Evolutionary conservation across 139 green algal genomes (phyloP).

Genomic region (Volvox africanus): DNA sequence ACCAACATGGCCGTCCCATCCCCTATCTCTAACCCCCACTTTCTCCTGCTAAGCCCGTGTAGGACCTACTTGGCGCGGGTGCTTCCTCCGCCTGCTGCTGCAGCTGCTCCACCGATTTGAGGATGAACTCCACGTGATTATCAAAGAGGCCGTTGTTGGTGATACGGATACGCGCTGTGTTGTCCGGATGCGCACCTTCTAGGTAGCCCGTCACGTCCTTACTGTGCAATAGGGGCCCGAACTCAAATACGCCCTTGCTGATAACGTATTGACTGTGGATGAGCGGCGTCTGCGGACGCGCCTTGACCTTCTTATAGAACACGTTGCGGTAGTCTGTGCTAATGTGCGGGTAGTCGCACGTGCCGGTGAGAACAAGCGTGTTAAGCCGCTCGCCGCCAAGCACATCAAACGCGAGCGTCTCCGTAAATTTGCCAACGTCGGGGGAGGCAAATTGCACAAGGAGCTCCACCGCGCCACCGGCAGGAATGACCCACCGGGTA

Average conservation of each 20-base stretch:
- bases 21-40: neutral
- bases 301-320: slow-evolving; percentile 77
- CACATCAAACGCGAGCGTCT: slow-evolving; percentile 78
- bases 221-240: slow-evolving; percentile 78
- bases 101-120: slow-evolving; percentile 62
- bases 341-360: slow-evolving; percentile 83
- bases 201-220: slow-evolving; percentile 61
- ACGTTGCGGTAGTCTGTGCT: slow-evolving; percentile 74
- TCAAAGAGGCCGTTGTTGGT: slow-evolving; percentile 86
- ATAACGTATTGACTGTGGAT: slow-evolving; percentile 79
- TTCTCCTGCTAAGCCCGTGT: too few species aligned
- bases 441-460: slow-evolving; percentile 71
- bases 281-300: slow-evolving; percentile 59
- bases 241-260: slow-evolving; percentile 77
- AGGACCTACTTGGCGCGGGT: neutral
- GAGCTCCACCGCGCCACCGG: slow-evolving; percentile 60
- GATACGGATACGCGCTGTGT: slow-evolving; percentile 79
- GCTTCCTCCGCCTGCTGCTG: slow-evolving; percentile 16
- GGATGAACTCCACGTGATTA: slow-evolving; percentile 69
- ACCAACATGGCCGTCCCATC: neutral
- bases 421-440: slow-evolving; percentile 59
- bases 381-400: slow-evolving; percentile 62
- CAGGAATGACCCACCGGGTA: slow-evolving; percentile 76
- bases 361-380: slow-evolving; percentile 59
- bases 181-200: slow-evolving; percentile 67